Evolutionary conservation across 1,284 basidiomycete species (phyloP).

Genomic region (Cutaneotrichosporon arboriforme): DNA sequence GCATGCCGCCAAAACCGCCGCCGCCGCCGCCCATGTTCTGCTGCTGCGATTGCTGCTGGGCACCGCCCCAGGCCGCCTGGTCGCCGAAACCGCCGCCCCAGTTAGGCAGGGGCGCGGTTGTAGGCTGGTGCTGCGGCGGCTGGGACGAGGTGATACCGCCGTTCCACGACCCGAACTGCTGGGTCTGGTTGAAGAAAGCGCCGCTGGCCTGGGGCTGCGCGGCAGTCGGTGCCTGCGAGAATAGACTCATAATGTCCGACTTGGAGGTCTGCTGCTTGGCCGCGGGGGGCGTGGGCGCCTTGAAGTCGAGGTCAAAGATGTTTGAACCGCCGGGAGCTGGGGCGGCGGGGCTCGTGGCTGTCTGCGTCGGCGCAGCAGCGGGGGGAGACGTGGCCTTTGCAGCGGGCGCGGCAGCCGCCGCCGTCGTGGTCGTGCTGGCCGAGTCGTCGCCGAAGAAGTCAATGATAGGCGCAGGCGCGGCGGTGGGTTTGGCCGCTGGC

Average conservation of each 20-base stretch:
- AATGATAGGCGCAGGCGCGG: constrained; percentile 29
- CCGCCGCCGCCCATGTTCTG: constrained; percentile 1
- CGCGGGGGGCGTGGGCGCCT: constrained; percentile 32
- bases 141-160: constrained; percentile 34
- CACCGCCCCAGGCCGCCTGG: constrained; percentile 36
- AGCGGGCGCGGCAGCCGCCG: constrained; percentile 1
- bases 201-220: not conserved
- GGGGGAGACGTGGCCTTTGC: constrained; percentile 16
- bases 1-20: constrained; percentile 10
- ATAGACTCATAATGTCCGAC: constrained; percentile 49
- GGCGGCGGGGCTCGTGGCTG: constrained; percentile 19
- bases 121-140: constrained; percentile 20
- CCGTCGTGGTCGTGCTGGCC: not conserved
- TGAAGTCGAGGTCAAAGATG: constrained; percentile 50
- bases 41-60: constrained; percentile 6
- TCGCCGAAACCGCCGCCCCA: constrained; percentile 34
- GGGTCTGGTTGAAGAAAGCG: constrained; percentile 21
- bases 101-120: constrained; percentile 20
- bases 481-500: constrained; percentile 13
- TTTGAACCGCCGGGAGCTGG: constrained; percentile 19
- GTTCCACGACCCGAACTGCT: constrained; percentile 31
- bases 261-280: constrained; percentile 22
- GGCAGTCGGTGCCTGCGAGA: constrained; percentile 27
- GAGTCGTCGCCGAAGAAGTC: constrained; percentile 37
- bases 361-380: constrained; percentile 16